Evolutionary conservation across 352 stramenopile species (phyloP), one percentile per base, ranked within the genome.

Genomic region (Phytophthora pseudosyringae): DNA sequence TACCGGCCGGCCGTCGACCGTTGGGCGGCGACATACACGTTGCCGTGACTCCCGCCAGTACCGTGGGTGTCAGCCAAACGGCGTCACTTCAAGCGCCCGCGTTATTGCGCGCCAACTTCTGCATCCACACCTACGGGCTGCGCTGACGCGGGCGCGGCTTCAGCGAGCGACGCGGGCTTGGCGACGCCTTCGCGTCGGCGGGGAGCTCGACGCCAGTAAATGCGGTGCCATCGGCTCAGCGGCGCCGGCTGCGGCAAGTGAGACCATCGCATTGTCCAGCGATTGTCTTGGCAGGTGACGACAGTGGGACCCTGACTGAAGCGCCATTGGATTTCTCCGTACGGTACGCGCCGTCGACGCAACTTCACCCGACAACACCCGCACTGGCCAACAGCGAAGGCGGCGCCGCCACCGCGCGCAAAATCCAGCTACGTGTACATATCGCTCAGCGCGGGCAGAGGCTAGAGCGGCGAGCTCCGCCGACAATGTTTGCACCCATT

Each of bases 401-500:
- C 18, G 36, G 13, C 10, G 3, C 36, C 18, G 12, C 3, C 36
- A 16, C n/a, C 13, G 2, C 13, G 15, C n/a, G 36, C 36, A 35
- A 21, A 43, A 21, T 43, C 36, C 36, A 43, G 36, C 36, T 43
- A 43, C n/a, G n/a, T n/a, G n/a, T n/a, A n/a, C 10, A 35, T 11
- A 35, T 35, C 31, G 31, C 31, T 35, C 31, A 35, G 31, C 31
- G 39, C 33, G 10, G 12, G 21, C 21, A 21, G 21, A 21, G 21
- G 21, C 21, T 21, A 21, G 21, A 21, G 21, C 21, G 21, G 21
- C 21, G 21, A n/a, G n/a, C n/a, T n/a, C 28, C 21, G 25, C 21
- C 3, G 43, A 10, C 25, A 45, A 58, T 31, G 25, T 46, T 57
- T 58, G 50, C 50, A 58, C 21, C 50, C 36, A 31, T 38, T 55